Evolutionary conservation across 495 filamentous ascomycete genomes (phyloP).

Genomic region (Penicillium waksmanii): DNA sequence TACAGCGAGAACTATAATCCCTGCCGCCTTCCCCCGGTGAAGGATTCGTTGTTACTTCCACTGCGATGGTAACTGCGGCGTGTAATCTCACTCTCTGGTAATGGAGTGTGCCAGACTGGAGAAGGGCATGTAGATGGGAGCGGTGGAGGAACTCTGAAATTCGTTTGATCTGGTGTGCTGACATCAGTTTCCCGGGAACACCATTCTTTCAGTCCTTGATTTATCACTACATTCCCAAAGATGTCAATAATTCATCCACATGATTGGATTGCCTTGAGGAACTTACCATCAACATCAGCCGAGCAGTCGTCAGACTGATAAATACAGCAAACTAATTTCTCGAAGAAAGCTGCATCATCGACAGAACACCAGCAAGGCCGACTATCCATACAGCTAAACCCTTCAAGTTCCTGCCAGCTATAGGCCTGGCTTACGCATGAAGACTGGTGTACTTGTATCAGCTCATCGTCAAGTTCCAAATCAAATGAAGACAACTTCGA

Average conservation of each 20-base stretch:
- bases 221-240: not conserved
- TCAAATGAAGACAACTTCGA: not conserved
- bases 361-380: not conserved
- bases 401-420: not conserved
- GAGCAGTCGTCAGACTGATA: not conserved
- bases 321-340: not conserved
- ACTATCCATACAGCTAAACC: not conserved
- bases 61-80: too few relatives aligned
- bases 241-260: not conserved
- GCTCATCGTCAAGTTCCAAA: not conserved
- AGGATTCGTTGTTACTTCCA: too few relatives aligned
- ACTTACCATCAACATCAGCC: not conserved
- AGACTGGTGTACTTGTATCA: not conserved
- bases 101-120: not conserved
- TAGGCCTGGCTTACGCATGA: not conserved
- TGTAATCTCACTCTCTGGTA: not conserved
- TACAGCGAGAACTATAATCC: not conserved
- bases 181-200: not conserved
- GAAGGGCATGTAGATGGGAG: not conserved
- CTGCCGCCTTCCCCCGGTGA: not conserved
- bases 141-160: not conserved
- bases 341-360: not conserved
- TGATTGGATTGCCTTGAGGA: not conserved
- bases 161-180: not conserved
- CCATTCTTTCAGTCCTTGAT: not conserved